These are phyloP conservation scores for Brassica nigra DNA, from an alignment of 345 rosid species.

Conservation along the genomic window DNA sequence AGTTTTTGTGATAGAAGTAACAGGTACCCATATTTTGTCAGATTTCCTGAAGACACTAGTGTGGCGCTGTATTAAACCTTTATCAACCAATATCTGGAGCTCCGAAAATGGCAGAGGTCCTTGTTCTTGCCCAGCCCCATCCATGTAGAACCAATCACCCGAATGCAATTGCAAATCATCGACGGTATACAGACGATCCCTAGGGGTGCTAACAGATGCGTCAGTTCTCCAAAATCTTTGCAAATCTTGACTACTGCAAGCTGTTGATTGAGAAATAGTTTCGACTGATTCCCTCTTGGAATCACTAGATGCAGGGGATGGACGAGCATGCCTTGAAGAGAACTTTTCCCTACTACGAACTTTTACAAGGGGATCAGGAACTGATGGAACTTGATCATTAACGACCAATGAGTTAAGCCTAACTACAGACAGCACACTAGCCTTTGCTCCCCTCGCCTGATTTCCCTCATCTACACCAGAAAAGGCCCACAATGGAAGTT, in stretches of 20 bases:
- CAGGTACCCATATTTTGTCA: slow-evolving; percentile 92
- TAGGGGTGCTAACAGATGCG: slow-evolving; percentile 55
- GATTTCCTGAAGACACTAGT: slow-evolving; percentile 88
- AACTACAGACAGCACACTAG: slow-evolving; percentile 74
- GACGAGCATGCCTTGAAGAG: slow-evolving; percentile 66
- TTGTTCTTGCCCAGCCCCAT: slow-evolving; percentile 90
- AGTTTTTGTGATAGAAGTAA: slow-evolving; percentile 49
- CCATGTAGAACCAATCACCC: slow-evolving; percentile 97
- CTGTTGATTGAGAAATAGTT: slow-evolving; percentile 53
- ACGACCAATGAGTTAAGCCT: slow-evolving; percentile 97
- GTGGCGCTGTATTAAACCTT: slow-evolving; percentile 61
- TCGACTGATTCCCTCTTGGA: slow-evolving; percentile 60
- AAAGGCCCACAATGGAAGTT: slow-evolving; percentile 93
- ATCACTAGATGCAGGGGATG: slow-evolving; percentile 64
- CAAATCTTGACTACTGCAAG: slow-evolving; percentile 49
- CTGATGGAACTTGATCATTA: slow-evolving; percentile 78
- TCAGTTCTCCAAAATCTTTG: slow-evolving; percentile 51
- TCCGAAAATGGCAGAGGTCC: slow-evolving; percentile 79
- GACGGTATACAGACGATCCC: slow-evolving; percentile 62
- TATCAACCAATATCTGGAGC: slow-evolving; percentile 73
- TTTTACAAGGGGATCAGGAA: slow-evolving; percentile 73
- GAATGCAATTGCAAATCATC: slow-evolving; percentile 79
- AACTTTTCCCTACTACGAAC: slow-evolving; percentile 71
- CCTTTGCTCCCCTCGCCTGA: slow-evolving; percentile 74
- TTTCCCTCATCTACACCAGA: slow-evolving; percentile 72